Base-by-base conservation (phyloP, 2,329 filamentous ascomycete species). In the Aureobasidium sp. region DNA sequence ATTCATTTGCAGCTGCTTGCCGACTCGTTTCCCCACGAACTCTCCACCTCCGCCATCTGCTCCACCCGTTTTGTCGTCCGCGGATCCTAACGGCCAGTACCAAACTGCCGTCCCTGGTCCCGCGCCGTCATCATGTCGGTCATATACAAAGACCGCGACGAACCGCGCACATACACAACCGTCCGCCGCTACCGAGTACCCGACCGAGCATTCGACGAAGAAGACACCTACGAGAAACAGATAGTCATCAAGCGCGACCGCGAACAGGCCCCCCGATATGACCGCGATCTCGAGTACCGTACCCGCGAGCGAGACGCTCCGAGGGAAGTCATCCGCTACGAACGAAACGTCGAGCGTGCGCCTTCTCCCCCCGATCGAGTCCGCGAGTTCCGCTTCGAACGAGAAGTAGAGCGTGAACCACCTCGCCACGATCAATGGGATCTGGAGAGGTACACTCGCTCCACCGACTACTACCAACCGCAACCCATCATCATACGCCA, bases 161-260 rank as follows among this genome's bases (percentile, higher is more conserved):
- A 73, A 62, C 68, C 70, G 37, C 71, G 75, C 57, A 76, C 73
- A 37, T 80, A 78, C 67, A 81, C 79, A 64, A 82, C 80, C 7
- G 79, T 85, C 65, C 83, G 82, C 69, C 81, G 83, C 67, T 86
- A 86, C 74, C 77, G 78, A 63, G 71, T 79, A n/a, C 78, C 79
- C 53, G 78, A 81, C 57, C 73, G 73, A 61, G 73, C 57, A 25
- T 54, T 60, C 4, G 78, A 60, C 17, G 61, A 61, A 27, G 59
- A 60, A 10, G 63, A 67, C 33, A 65, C 66, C 35, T 66, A 69
- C 23, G 75, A 77, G 61, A 73, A 77, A 57, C 78, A 80, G 65
- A 78, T 79, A 65, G 74, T 77, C 60, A 75, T 82, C 62, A 74
- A 78, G 62, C 66, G 68, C 47, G 70, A 72, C 29, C 60, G 65